phyloP scores from a whole-genome alignment of 83 land plant species.

The Larix sibirica region DNA sequence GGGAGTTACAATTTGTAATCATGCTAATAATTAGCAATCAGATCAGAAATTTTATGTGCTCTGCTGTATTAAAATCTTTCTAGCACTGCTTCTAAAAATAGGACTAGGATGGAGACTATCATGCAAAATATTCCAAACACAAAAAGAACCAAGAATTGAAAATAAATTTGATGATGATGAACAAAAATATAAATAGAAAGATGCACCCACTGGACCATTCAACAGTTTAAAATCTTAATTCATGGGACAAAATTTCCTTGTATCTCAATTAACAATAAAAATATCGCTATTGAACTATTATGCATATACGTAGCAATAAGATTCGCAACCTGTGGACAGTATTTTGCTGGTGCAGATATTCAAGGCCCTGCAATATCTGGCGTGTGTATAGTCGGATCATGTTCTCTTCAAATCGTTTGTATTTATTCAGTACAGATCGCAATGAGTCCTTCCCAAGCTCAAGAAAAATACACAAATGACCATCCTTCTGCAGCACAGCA shows the following conservation, averaged over 20 bases:
- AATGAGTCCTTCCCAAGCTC: conserved; percentile 55
- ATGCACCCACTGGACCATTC: neutral
- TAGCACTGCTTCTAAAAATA: neutral
- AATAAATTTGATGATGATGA: neutral
- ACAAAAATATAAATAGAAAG: neutral
- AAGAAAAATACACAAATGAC: conserved; percentile 46
- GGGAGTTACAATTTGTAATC: neutral
- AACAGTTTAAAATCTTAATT: neutral
- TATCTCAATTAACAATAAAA: neutral
- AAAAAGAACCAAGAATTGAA: neutral
- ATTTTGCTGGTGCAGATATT: conserved; percentile 43
- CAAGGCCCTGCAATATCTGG: conserved; percentile 47
- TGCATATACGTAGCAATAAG: neutral
- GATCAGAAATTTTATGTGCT: neutral
- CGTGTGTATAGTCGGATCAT: conserved; percentile 50
- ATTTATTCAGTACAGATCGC: conserved; percentile 33
- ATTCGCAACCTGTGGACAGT: conserved; percentile 47
- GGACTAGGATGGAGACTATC: neutral
- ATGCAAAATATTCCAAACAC: neutral
- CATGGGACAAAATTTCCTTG: neutral
- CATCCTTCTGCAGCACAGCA: conserved; percentile 33
- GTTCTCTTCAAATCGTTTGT: conserved; percentile 38
- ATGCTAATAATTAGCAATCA: neutral
- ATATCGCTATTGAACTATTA: neutral
- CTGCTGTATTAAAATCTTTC: neutral